Evolutionary conservation across 2,329 filamentous ascomycete species (phyloP).

Genomic region (Tolypocladium amazonense): DNA sequence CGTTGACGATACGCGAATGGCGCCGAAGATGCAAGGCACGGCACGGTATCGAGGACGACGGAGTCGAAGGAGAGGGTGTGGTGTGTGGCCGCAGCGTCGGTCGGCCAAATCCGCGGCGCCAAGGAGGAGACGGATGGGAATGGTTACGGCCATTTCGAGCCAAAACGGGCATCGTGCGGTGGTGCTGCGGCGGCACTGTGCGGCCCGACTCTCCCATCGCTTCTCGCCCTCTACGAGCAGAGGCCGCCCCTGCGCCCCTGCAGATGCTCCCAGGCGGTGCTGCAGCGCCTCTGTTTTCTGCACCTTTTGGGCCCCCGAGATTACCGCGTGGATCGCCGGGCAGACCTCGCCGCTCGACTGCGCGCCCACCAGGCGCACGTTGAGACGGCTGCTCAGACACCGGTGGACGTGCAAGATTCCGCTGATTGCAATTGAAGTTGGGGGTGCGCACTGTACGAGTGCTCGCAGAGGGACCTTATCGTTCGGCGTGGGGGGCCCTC

Average conservation of each 20-base stretch:
- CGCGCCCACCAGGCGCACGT: too few species aligned
- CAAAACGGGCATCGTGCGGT: slow-evolving; percentile 6
- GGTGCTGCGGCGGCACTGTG: slow-evolving; percentile 7
- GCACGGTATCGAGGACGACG: background rate
- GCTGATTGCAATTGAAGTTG: background rate
- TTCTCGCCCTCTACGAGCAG: too few species aligned
- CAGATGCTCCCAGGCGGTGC: background rate
- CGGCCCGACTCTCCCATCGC: slow-evolving; percentile 4
- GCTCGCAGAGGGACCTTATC: background rate
- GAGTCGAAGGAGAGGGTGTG: background rate
- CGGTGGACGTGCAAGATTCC: too few species aligned
- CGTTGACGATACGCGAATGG: background rate
- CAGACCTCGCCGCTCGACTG: too few species aligned
- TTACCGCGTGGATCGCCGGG: too few species aligned
- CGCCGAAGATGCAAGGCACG: background rate
- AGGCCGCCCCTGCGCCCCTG: background rate
- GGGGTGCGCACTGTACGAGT: background rate
- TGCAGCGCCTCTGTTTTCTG: background rate
- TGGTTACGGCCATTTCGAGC: background rate
- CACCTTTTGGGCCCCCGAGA: background rate
- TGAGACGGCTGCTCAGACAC: too few species aligned
- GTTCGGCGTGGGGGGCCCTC: background rate
- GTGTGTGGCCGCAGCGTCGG: background rate
- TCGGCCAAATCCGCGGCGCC: background rate
- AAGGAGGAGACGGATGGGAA: background rate